Base-by-base conservation (phyloP, 2,329 filamentous ascomycete species). In the Pseudocercospora fuligena region DNA sequence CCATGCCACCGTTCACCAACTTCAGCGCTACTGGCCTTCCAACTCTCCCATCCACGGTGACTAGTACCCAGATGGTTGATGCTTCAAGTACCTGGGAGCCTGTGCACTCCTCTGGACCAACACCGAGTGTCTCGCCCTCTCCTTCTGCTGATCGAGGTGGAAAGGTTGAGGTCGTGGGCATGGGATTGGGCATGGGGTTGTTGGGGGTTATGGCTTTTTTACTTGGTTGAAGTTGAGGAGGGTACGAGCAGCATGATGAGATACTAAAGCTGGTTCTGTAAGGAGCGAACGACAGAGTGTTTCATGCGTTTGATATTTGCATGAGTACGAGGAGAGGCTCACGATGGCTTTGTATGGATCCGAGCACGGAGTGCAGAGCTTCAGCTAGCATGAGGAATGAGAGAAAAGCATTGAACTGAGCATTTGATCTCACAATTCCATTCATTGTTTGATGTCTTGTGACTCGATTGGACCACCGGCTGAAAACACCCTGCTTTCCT, bases 371-470 rank as follows among this genome's bases (percentile, higher is more conserved):
- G 40, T n/a, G 19, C 40, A 43, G 40, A 43, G 40, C 40, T 43
- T 43, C 19, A 43, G 40, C 16, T 3, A 19, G 40, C 9, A 19
- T 19, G 16, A 19, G 16, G 19, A 19, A 43, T 43, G 40, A 19
- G 12, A 43, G 40, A 43, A 43, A 43, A 43, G 40, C 40, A 5
- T n/a, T n/a, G 40, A 3, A 43, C 19, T 8, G n/a, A 43, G 40
- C 14, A 19, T 5, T 3, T 5, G 1, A 7, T 43, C 19, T 43
- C 16, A 2, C 2, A 11, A n/a, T 8, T 43, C 40, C 1, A 8
- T 8, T 7, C 40, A 43, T 36, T 5, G 12, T 14, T 1, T 6
- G 36, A n/a, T 43, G 16, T 16, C 70, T 72, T 54, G 11, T 16
- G 33, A 36, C 12, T 14, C 11, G 31, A 33, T 14, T 14, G 31